Evolutionary conservation across 139 green algal species (phyloP).

Genomic region (Micractinium sp.): DNA sequence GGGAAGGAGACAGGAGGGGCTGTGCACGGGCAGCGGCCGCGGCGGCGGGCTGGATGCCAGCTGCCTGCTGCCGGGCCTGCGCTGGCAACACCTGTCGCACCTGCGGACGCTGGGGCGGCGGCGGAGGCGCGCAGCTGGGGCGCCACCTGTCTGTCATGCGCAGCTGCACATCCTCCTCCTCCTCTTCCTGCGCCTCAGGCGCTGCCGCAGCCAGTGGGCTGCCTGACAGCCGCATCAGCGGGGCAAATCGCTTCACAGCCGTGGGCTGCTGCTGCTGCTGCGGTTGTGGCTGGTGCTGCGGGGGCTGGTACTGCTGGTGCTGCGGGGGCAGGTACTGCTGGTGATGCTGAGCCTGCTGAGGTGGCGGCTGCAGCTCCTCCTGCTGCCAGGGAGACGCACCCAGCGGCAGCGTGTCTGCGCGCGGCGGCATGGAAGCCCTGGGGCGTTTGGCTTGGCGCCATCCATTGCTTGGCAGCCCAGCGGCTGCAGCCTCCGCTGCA

Average conservation of each 20-base stretch:
- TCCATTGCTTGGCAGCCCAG: too few species aligned
- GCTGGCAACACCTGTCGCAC: background rate
- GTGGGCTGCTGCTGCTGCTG: background rate
- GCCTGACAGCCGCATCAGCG: background rate
- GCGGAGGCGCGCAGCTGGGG: background rate
- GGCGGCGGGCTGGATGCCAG: background rate
- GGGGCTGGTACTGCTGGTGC: background rate
- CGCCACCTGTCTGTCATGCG: background rate
- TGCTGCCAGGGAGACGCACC: too few species aligned
- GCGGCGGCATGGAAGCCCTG: too few species aligned
- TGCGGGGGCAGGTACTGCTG: too few species aligned
- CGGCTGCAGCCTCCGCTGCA: too few species aligned
- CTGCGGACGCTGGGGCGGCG: background rate
- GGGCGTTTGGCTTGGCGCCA: too few species aligned
- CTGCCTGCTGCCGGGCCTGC: background rate
- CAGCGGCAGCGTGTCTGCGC: too few species aligned
- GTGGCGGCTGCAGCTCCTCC: too few species aligned
- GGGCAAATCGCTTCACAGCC: background rate
- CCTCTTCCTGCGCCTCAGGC: background rate
- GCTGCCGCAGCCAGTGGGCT: background rate
- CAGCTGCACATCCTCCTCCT: background rate
- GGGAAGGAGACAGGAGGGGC: background rate
- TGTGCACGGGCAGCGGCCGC: too few species aligned
- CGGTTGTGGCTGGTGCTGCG: background rate
- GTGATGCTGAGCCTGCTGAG: too few species aligned